Evolutionary conservation across 2,329 filamentous ascomycete species (phyloP).

Genomic region (Cladosporium sp.): DNA sequence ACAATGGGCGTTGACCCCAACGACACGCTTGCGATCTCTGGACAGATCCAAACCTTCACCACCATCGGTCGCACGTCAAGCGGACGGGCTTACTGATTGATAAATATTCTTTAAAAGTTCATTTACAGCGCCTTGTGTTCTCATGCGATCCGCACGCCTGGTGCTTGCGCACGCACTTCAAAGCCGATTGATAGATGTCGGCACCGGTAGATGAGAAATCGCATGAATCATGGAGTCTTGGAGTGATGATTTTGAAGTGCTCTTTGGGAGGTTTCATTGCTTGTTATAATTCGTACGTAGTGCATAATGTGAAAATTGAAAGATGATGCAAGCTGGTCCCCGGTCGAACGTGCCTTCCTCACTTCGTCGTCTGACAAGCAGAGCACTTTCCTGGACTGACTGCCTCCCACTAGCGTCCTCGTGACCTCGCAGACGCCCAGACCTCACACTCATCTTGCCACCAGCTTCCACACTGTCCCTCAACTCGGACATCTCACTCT

Average conservation of each 20-base stretch:
- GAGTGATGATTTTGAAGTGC: background rate
- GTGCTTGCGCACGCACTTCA: background rate
- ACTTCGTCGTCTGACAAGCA: background rate
- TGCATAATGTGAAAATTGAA: constrained; percentile 8
- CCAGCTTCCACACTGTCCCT: background rate
- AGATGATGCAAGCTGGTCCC: background rate
- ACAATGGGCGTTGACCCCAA: constrained; percentile 31
- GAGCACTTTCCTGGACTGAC: background rate
- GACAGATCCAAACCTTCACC: constrained; percentile 37
- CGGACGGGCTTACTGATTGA: constrained; percentile 41
- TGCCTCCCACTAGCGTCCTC: background rate
- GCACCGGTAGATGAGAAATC: background rate
- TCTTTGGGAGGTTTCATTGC: background rate
- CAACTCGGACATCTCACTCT: background rate
- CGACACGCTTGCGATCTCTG: constrained; percentile 30
- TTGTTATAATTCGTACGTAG: constrained; percentile 10
- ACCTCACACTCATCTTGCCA: background rate
- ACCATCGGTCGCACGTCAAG: constrained; percentile 44
- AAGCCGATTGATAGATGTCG: background rate
- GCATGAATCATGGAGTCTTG: background rate
- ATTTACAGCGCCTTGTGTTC: background rate
- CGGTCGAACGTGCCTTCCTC: background rate
- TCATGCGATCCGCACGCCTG: background rate
- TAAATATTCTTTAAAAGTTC: background rate
- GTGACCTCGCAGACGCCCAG: background rate